These are phyloP conservation scores for Paspalum notatum DNA, from an alignment of 176 grass and related monocot genomes.

Conservation along the genomic window DNA sequence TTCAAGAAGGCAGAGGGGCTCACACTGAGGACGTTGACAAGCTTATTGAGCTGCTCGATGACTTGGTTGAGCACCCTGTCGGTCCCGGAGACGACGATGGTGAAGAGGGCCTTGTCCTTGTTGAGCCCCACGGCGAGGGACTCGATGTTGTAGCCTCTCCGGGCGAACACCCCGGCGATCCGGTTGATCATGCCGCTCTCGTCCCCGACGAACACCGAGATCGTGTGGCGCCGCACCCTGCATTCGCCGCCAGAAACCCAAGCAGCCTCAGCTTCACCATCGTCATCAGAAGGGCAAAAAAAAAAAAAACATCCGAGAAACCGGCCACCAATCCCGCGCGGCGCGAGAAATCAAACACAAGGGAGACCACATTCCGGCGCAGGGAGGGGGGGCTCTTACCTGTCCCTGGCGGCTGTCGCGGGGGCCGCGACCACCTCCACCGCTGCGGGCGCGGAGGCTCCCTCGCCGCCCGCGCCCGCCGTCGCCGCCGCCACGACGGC, in stretches of 20 bases:
- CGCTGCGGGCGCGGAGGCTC: conserved; percentile 12
- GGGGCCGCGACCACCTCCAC: conserved; percentile 1
- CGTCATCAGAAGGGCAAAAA: not conserved
- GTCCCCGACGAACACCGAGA: conserved; percentile 96
- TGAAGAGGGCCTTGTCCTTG: conserved; percentile 96
- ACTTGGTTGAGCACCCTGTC: conserved; percentile 80
- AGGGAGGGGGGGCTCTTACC: conserved; percentile 20
- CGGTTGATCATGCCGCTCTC: conserved; percentile 99
- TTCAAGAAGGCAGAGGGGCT: not conserved
- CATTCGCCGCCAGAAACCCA: conserved; percentile 23
- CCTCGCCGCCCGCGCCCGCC: conserved; percentile 29
- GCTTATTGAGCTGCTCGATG: conserved; percentile 91
- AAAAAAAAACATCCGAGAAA: not conserved
- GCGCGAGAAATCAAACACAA: not conserved
- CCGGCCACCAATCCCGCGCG: not conserved
- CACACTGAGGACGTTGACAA: conserved; percentile 84
- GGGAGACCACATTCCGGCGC: not conserved
- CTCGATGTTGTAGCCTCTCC: conserved; percentile 97
- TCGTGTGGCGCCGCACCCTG: conserved; percentile 84
- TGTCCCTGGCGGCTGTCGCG: conserved; percentile 35
- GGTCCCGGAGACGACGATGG: conserved; percentile 89
- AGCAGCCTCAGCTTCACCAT: not conserved
- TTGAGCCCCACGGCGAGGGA: conserved; percentile 97
- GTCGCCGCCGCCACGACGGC: conserved; percentile 14
- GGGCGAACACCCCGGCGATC: conserved; percentile 90